Percentiles rank a stretch among this genome's conserved stretches.
Conservation (phyloP, 495 filamentous ascomycete species). For the Staphylotrichum longicolle region DNA sequence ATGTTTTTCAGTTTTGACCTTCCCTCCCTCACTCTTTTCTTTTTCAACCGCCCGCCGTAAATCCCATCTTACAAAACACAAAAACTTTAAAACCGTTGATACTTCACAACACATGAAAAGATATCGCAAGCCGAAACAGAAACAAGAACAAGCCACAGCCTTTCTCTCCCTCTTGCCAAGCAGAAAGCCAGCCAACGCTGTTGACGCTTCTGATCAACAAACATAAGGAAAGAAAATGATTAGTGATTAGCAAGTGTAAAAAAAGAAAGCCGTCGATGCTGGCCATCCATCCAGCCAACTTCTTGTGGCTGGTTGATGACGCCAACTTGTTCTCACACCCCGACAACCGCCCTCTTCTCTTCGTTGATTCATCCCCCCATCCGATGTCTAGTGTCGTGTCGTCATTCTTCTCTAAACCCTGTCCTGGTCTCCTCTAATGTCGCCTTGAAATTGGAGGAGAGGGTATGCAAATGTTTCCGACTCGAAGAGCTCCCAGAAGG, state of each 20-base stretch:
- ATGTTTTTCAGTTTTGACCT: background rate
- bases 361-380: background rate
- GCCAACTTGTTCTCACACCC: background rate
- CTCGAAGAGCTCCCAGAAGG: background rate
- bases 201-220: background rate
- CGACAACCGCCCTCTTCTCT: background rate
- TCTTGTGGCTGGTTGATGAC: background rate
- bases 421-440: slow-evolving; percentile 15
- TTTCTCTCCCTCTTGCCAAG: too few species aligned
- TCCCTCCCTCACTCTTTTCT: too few species aligned
- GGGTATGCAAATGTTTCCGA: background rate
- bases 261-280: background rate
- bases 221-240: background rate
- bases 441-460: slow-evolving; percentile 13
- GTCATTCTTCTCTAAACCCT: slow-evolving; percentile 13
- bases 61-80: too few species aligned
- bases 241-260: slow-evolving; percentile 5
- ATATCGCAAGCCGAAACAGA: too few species aligned
- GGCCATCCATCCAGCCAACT: background rate
- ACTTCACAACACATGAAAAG: too few species aligned
- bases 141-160: too few species aligned
- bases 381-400: slow-evolving; percentile 15
- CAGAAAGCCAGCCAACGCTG: background rate
- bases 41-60: too few species aligned
- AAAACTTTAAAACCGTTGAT: too few species aligned